A percentile compares a stretch with the other conserved stretches of the same genome.
These are phyloP conservation scores for Aspergillus terreus DNA, from an alignment of 2,329 filamentous ascomycete genomes.

Conservation along the genomic window DNA sequence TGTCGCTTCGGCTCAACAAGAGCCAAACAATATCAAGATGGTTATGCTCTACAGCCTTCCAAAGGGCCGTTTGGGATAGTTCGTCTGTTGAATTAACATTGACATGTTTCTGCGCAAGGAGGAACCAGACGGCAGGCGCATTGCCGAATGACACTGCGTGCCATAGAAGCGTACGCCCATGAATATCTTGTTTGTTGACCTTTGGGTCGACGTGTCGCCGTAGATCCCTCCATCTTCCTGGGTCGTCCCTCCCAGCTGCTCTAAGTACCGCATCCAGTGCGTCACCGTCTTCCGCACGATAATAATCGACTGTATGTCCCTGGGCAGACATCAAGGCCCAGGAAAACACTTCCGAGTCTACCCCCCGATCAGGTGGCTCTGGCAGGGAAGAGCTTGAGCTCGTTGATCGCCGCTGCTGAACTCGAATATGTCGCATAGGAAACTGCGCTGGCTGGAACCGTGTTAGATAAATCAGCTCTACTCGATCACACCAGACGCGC, in stretches of 20 bases:
- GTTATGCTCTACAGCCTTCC: neutral
- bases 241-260: too few relatives aligned
- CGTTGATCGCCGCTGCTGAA: neutral
- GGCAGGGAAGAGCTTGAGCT: neutral
- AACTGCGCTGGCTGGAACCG: neutral
- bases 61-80: neutral
- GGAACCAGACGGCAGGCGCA: neutral
- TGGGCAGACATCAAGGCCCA: too few relatives aligned
- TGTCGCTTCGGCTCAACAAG: neutral
- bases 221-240: too few relatives aligned
- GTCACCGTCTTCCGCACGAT: too few relatives aligned
- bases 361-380: too few relatives aligned
- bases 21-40: conserved; percentile 1
- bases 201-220: too few relatives aligned
- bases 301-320: too few relatives aligned
- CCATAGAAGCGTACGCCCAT: neutral
- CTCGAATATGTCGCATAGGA: neutral
- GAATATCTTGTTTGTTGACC: too few relatives aligned
- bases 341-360: too few relatives aligned
- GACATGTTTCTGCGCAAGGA: neutral
- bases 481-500: neutral
- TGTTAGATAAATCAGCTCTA: neutral
- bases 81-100: neutral
- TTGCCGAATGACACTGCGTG: neutral
- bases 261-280: too few relatives aligned